Conservation (phyloP, 2,329 filamentous ascomycete genomes). For the Trichoderma sp. region DNA sequence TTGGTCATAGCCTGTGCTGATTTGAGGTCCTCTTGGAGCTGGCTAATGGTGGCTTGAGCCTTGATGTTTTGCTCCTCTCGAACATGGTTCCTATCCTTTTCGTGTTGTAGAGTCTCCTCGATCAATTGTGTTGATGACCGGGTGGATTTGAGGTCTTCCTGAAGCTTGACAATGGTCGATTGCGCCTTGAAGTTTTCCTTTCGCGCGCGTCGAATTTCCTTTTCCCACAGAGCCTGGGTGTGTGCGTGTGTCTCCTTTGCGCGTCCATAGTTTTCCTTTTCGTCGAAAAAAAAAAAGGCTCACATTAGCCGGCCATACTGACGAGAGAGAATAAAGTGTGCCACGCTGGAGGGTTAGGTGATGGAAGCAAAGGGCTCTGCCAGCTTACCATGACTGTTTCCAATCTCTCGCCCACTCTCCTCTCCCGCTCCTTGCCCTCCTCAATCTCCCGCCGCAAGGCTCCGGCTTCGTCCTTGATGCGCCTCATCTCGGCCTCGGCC, state of each 20-base stretch:
- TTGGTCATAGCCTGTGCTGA: constrained; percentile 51
- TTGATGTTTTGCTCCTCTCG: constrained; percentile 73
- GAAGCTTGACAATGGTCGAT: constrained; percentile 65
- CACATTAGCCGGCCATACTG: background rate
- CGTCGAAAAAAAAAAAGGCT: background rate
- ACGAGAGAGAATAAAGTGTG: background rate
- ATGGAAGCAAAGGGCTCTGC: background rate
- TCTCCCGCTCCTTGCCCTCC: constrained; percentile 64
- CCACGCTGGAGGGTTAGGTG: background rate
- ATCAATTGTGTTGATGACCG: constrained; percentile 53
- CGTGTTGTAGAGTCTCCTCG: constrained; percentile 60
- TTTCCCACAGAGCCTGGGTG: constrained; percentile 68
- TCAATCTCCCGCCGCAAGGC: constrained; percentile 58
- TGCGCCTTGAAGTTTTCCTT: constrained; percentile 77
- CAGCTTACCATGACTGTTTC: constrained; percentile 66
- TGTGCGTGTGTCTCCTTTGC: constrained; percentile 68
- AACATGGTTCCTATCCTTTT: constrained; percentile 59
- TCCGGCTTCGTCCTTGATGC: constrained; percentile 60
- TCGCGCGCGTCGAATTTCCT: constrained; percentile 66
- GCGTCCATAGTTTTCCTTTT: constrained; percentile 67
- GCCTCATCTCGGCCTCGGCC: constrained; percentile 66
- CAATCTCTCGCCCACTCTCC: constrained; percentile 63
- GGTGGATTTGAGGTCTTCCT: constrained; percentile 68
- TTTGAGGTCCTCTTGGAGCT: constrained; percentile 71
- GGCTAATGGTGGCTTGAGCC: constrained; percentile 64